phyloP scores from a whole-genome alignment of 108 stramenopile genomes.

The Discostella stelligeroides region DNA sequence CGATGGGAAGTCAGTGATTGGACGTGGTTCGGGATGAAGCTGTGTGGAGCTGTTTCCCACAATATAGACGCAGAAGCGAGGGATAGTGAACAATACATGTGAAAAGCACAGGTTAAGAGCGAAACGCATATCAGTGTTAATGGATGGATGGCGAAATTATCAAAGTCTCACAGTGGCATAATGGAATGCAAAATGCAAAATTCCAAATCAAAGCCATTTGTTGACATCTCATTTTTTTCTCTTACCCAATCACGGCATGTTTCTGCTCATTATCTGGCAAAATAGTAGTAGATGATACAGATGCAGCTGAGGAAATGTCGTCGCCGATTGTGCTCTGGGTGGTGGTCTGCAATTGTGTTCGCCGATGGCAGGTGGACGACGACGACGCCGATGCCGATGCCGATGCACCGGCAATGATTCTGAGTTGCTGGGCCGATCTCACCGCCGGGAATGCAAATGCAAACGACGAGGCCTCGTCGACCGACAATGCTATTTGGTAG shows the following conservation, averaged over 20 bases:
- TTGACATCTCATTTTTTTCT: too few relatives aligned
- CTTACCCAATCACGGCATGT: not conserved
- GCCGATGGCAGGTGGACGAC: not conserved
- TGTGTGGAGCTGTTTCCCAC: too few relatives aligned
- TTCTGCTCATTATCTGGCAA: not conserved
- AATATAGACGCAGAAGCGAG: too few relatives aligned
- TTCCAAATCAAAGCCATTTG: too few relatives aligned
- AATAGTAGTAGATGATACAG: not conserved
- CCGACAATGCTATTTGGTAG: too few relatives aligned
- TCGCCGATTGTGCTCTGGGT: too few relatives aligned
- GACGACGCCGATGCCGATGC: not conserved
- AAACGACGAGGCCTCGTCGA: not conserved
- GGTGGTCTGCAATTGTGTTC: not conserved
- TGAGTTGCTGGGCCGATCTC: too few relatives aligned
- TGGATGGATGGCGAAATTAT: too few relatives aligned
- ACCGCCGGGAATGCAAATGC: not conserved
- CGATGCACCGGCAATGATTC: not conserved
- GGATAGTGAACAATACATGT: not conserved
- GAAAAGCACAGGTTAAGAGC: not conserved
- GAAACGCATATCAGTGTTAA: not conserved
- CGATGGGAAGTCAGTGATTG: not conserved
- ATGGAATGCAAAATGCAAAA: too few relatives aligned
- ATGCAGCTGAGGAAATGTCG: not conserved
- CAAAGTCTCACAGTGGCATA: too few relatives aligned
- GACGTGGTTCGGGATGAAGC: too few relatives aligned